Percentiles rank a stretch among this genome's conserved stretches.
phyloP scores from a whole-genome alignment of 2,329 filamentous ascomycete genomes.

The Phaeosphaeriaceae sp. region DNA sequence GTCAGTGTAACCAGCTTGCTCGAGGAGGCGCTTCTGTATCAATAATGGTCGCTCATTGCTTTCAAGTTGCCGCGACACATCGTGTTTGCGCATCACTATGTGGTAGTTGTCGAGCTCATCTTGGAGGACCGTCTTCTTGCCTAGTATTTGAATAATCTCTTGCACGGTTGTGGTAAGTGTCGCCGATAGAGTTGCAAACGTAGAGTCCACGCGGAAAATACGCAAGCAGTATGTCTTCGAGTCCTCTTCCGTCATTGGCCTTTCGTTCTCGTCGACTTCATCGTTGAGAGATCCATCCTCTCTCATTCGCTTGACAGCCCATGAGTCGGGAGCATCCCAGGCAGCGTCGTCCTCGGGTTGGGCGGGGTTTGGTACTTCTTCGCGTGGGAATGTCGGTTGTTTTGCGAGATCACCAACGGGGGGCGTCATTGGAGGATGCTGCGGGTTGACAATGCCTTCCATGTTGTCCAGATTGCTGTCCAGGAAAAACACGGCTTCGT shows the following conservation, averaged over 20 bases:
- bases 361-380: slow-evolving; percentile 33
- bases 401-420: slow-evolving; percentile 58
- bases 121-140: slow-evolving; percentile 91
- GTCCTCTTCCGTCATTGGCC: slow-evolving; percentile 74
- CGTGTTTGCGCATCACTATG: slow-evolving; percentile 93
- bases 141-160: slow-evolving; percentile 87
- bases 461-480: slow-evolving; percentile 91
- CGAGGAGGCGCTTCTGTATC: slow-evolving; percentile 88
- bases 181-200: slow-evolving; percentile 90
- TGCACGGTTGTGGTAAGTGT: slow-evolving; percentile 81
- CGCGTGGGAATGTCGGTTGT: slow-evolving; percentile 55
- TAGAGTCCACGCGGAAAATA: slow-evolving; percentile 91
- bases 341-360: slow-evolving; percentile 58
- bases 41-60: slow-evolving; percentile 81
- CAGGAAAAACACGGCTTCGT: slow-evolving; percentile 73
- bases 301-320: slow-evolving; percentile 80
- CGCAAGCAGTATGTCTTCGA: slow-evolving; percentile 86
- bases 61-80: slow-evolving; percentile 81
- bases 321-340: slow-evolving; percentile 96
- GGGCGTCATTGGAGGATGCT: slow-evolving; percentile 72
- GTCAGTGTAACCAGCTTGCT: slow-evolving; percentile 90
- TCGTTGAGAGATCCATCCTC: slow-evolving; percentile 65
- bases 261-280: slow-evolving; percentile 73
- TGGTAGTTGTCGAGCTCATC: slow-evolving; percentile 94
- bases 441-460: slow-evolving; percentile 80